Conservation (phyloP, 257 asterid genomes). For the Cynanchum wilfordii region DNA sequence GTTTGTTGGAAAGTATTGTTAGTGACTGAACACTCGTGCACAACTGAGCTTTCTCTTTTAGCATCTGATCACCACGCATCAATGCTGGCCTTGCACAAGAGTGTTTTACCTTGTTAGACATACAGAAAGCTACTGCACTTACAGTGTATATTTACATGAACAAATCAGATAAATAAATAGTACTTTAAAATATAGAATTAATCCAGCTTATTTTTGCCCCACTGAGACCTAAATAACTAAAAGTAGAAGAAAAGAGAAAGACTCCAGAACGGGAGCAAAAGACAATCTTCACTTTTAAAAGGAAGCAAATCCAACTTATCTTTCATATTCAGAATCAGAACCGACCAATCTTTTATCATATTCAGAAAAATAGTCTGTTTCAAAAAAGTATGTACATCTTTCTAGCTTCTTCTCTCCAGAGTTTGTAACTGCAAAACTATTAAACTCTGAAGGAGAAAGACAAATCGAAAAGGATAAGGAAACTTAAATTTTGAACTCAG, state of each 20-base stretch:
- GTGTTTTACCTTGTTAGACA: background rate
- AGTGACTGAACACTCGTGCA: background rate
- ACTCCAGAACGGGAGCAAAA: background rate
- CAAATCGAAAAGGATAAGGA: background rate
- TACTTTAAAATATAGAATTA: background rate
- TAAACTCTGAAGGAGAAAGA: background rate
- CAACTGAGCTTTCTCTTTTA: background rate
- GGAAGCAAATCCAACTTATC: background rate
- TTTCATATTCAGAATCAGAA: background rate
- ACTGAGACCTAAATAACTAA: background rate
- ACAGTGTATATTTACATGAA: background rate
- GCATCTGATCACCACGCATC: background rate
- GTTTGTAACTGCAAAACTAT: background rate
- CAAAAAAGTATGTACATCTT: constrained; percentile 1
- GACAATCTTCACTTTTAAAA: background rate
- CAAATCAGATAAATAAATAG: background rate
- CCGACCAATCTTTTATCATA: background rate
- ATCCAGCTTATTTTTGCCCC: background rate
- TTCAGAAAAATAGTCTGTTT: background rate
- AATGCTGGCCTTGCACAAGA: background rate
- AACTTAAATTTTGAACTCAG: background rate
- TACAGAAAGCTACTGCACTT: background rate
- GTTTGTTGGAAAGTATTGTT: background rate
- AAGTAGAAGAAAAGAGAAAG: background rate
- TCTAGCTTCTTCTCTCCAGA: background rate